These are phyloP conservation scores for Thraustochytrium sp. DNA, from an alignment of 352 stramenopile species.

Conservation along the genomic window DNA sequence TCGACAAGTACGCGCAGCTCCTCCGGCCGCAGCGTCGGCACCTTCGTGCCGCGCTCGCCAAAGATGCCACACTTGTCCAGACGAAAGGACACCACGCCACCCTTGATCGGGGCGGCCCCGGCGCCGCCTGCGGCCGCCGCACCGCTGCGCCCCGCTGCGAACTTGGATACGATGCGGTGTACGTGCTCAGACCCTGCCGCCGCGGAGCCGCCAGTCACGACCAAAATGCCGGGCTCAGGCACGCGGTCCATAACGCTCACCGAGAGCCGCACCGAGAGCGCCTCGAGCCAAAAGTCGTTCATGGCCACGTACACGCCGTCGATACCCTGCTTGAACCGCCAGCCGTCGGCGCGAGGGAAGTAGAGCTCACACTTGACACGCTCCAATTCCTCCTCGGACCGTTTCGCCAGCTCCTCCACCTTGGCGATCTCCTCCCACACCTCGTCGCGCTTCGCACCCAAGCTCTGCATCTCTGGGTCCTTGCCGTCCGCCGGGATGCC, in stretches of 20 bases:
- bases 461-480: not conserved
- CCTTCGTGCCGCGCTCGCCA: constrained; percentile 23
- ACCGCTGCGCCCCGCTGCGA: not conserved
- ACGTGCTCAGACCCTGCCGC: not conserved
- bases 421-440: constrained; percentile 21
- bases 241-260: not conserved
- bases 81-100: constrained; percentile 23
- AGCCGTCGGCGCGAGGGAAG: constrained; percentile 13
- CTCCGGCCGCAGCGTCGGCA: constrained; percentile 3
- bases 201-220: not conserved
- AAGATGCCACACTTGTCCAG: constrained; percentile 30
- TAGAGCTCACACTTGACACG: constrained; percentile 26
- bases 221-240: not conserved
- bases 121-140: not conserved
- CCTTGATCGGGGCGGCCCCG: not conserved
- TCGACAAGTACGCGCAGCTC: constrained; percentile 1
- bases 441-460: not conserved
- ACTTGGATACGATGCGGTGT: not conserved
- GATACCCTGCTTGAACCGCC: constrained; percentile 24
- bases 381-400: constrained; percentile 27
- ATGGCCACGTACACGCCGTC: constrained; percentile 34
- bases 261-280: not conserved
- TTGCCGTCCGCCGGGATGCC: not conserved
- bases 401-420: constrained; percentile 3
- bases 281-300: constrained; percentile 38